Percentiles rank a stretch among this genome's conserved stretches.
Evolutionary conservation across 2,329 filamentous ascomycete genomes (phyloP).

Genomic region (Penicillium sp.): DNA sequence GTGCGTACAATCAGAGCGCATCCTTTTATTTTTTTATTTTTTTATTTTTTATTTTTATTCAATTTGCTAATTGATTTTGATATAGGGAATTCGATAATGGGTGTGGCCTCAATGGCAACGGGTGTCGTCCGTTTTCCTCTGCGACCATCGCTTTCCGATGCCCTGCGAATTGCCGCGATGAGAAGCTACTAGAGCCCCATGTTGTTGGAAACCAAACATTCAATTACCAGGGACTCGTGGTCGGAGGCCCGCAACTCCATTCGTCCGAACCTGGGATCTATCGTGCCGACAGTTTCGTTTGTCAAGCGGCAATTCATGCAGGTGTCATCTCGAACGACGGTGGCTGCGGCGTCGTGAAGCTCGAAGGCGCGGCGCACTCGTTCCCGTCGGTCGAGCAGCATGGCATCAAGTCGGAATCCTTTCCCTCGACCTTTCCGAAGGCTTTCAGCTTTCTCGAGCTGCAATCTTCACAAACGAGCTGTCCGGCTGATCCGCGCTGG

Average conservation of each 20-base stretch:
- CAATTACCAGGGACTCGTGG: slow-evolving; percentile 52
- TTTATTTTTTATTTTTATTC: too few relatives aligned
- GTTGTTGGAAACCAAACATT: slow-evolving; percentile 52
- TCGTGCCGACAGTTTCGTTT: slow-evolving; percentile 86
- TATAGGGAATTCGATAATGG: slow-evolving; percentile 43
- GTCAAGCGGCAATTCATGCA: slow-evolving; percentile 78
- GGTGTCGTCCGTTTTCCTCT: slow-evolving; percentile 55
- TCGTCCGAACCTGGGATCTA: slow-evolving; percentile 60
- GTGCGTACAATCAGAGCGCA: slow-evolving; percentile 24
- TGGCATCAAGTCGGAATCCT: slow-evolving; percentile 72
- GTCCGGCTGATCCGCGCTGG: slow-evolving; percentile 79
- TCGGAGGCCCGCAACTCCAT: slow-evolving; percentile 48
- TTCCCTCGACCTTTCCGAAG: slow-evolving; percentile 86
- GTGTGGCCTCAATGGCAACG: slow-evolving; percentile 56
- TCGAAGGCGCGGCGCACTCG: slow-evolving; percentile 65
- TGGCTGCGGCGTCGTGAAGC: slow-evolving; percentile 76
- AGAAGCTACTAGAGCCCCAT: slow-evolving; percentile 50
- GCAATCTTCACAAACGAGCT: slow-evolving; percentile 53
- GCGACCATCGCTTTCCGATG: slow-evolving; percentile 56
- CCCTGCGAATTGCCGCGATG: slow-evolving; percentile 53
- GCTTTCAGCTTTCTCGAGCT: slow-evolving; percentile 76
- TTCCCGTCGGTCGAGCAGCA: slow-evolving; percentile 66
- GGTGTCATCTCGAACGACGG: slow-evolving; percentile 72
- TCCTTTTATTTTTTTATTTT: too few relatives aligned
- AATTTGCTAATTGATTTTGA: neutral